Evolutionary conservation across 2,329 filamentous ascomycete species (phyloP).

Genomic region (Alternaria arbusti): DNA sequence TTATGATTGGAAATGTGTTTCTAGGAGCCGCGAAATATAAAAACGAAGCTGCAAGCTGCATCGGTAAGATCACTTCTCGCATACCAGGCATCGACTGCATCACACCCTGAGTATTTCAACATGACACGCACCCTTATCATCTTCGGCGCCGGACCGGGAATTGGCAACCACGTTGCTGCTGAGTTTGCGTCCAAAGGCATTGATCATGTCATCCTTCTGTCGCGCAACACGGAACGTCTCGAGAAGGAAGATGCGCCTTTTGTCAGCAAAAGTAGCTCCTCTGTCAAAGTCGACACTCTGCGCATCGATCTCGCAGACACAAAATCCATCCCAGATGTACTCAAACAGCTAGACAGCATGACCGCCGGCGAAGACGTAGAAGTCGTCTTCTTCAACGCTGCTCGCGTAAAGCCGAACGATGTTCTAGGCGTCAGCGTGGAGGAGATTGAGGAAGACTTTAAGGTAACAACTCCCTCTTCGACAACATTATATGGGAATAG

Average conservation of each 20-base stretch:
- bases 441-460: constrained; percentile 59
- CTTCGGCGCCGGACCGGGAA: constrained; percentile 58
- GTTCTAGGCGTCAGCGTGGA: constrained; percentile 52
- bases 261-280: constrained; percentile 37
- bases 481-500: neutral
- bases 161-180: constrained; percentile 52
- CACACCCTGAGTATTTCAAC: neutral
- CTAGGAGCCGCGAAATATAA: neutral
- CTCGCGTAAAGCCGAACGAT: constrained; percentile 53
- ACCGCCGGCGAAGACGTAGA: constrained; percentile 49
- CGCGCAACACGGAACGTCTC: constrained; percentile 53
- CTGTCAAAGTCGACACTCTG: constrained; percentile 52
- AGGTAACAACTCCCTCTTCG: constrained; percentile 39
- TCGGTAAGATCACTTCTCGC: neutral
- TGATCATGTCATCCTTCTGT: constrained; percentile 57
- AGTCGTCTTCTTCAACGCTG: constrained; percentile 61
- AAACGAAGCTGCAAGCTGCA: neutral
- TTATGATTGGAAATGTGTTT: neutral
- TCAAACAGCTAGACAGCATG: constrained; percentile 51
- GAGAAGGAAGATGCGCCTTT: constrained; percentile 41
- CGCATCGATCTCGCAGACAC: constrained; percentile 54
- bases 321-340: constrained; percentile 44
- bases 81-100: too few relatives aligned
- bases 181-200: constrained; percentile 55
- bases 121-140: constrained; percentile 45